Evolutionary conservation across 495 filamentous ascomycete species (phyloP).

Genomic region (Talaromyces stipitatus): DNA sequence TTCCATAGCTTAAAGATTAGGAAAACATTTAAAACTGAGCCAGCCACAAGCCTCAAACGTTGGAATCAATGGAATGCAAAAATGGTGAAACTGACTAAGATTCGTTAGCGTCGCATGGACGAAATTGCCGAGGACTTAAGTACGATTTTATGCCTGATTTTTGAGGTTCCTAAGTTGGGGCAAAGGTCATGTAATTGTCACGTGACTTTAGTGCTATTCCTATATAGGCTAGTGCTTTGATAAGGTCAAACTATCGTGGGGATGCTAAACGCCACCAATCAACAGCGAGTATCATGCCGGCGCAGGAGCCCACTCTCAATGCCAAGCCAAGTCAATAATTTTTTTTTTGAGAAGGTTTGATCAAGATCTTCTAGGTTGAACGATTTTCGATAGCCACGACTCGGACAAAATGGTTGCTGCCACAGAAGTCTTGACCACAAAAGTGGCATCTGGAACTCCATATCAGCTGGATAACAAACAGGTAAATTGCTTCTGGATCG

Average conservation of each 20-base stretch:
- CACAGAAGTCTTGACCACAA: conserved; percentile 38
- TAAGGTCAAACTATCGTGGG: background rate
- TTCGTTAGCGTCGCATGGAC: background rate
- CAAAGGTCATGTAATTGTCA: background rate
- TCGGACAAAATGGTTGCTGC: conserved; percentile 36
- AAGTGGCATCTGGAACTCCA: conserved; percentile 46
- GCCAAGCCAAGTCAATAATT: conserved; percentile 3
- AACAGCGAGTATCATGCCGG: background rate
- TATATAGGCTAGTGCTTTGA: background rate
- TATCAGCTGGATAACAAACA: conserved; percentile 61
- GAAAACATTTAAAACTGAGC: background rate
- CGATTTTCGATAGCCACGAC: background rate
- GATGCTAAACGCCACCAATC: background rate
- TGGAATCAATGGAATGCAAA: background rate
- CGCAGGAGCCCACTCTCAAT: background rate
- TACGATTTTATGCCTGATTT: background rate
- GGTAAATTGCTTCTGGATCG: conserved; percentile 27
- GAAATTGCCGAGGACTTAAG: too few relatives aligned
- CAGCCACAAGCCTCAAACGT: background rate
- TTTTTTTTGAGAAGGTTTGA: conserved; percentile 2
- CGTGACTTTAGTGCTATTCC: background rate
- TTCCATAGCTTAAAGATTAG: background rate
- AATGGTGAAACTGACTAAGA: background rate
- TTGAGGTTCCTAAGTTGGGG: background rate
- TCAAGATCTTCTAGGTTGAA: background rate